Conservation (phyloP, 192 early-diverging fungal genomes). For the Gigaspora rosea region DNA sequence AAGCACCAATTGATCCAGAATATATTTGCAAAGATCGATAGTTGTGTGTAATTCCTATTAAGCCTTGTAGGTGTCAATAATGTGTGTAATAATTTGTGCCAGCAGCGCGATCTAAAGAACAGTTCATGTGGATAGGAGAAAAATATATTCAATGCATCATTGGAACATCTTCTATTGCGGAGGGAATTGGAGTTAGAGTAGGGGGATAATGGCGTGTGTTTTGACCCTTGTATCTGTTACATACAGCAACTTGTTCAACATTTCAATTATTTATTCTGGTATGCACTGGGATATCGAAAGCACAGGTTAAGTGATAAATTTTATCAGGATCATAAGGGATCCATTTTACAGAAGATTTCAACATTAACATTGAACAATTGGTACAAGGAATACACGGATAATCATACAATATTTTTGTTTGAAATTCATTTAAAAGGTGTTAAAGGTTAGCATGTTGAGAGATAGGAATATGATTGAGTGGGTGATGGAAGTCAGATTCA, state of each 20-base stretch:
- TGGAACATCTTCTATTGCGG: neutral
- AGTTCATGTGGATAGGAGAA: conserved; percentile 6
- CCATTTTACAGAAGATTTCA: neutral
- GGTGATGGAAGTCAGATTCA: neutral
- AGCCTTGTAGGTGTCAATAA: neutral
- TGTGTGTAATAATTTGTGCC: conserved; percentile 1
- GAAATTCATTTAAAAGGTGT: neutral
- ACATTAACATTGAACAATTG: conserved; percentile 22
- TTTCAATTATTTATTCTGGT: neutral
- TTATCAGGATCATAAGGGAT: neutral
- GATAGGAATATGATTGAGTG: neutral
- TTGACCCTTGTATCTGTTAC: neutral
- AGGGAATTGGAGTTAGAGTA: neutral
- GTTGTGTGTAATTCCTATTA: neutral
- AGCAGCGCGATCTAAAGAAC: neutral
- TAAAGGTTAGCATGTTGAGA: neutral
- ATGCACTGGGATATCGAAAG: neutral
- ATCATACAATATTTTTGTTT: conserved; percentile 7
- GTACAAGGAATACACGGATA: conserved; percentile 8
- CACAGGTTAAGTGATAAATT: neutral
- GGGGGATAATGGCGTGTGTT: neutral
- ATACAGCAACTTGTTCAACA: conserved; percentile 1
- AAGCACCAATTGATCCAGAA: neutral
- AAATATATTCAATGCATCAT: conserved; percentile 8
- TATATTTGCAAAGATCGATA: neutral